phyloP scores from a whole-genome alignment of 2,329 filamentous ascomycete species.

The Fusarium sp. region DNA sequence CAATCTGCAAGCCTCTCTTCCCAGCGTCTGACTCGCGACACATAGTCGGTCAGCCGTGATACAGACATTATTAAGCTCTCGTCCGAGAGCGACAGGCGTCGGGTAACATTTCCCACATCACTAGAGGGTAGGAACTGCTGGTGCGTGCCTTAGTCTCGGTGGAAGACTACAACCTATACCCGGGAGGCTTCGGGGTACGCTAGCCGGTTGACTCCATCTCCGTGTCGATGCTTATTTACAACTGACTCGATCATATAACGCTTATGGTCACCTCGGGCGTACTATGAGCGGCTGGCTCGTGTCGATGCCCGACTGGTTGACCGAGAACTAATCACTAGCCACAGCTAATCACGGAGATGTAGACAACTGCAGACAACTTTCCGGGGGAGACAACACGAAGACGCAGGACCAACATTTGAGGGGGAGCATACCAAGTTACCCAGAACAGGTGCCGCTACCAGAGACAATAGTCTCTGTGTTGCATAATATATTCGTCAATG shows the following conservation, averaged over 20 bases:
- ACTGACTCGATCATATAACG: slow-evolving; percentile 1
- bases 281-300: background rate
- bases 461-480: slow-evolving; percentile 6
- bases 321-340: background rate
- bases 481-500: slow-evolving; percentile 14
- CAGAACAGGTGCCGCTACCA: slow-evolving; percentile 8
- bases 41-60: background rate
- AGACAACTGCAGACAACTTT: background rate
- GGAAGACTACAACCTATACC: background rate
- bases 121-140: background rate
- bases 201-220: background rate
- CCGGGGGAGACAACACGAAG: background rate
- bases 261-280: background rate
- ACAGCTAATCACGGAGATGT: background rate
- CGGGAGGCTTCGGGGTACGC: background rate
- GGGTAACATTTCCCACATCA: background rate
- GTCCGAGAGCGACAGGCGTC: background rate
- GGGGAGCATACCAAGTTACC: background rate
- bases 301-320: background rate
- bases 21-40: slow-evolving; percentile 13
- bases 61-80: background rate
- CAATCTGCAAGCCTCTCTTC: background rate
- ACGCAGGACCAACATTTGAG: background rate
- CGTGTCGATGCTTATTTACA: slow-evolving; percentile 2
- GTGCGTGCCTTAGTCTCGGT: background rate